These are phyloP conservation scores for Collariella sp. DNA, from an alignment of 495 filamentous ascomycete species.

Conservation along the genomic window DNA sequence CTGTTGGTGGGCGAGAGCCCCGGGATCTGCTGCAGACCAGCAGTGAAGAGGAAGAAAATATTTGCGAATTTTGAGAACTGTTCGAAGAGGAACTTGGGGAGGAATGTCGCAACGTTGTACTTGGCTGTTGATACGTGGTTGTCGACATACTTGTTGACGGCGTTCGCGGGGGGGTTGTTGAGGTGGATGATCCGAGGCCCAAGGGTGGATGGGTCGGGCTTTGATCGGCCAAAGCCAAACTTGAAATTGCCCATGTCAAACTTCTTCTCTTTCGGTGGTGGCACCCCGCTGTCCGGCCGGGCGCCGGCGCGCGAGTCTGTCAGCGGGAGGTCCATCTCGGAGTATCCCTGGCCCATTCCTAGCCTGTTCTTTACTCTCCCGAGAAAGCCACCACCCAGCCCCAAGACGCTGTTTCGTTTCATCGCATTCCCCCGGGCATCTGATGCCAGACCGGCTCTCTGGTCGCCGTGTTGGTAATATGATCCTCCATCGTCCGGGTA, in stretches of 20 bases:
- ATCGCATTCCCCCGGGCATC: slow-evolving; percentile 48
- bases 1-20: slow-evolving; percentile 87
- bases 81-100: slow-evolving; percentile 96
- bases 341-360: slow-evolving; percentile 87
- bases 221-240: slow-evolving; percentile 84
- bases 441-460: slow-evolving; percentile 38
- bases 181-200: slow-evolving; percentile 91
- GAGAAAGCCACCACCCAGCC: slow-evolving; percentile 75
- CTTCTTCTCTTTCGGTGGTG: slow-evolving; percentile 45
- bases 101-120: slow-evolving; percentile 91
- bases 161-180: slow-evolving; percentile 95
- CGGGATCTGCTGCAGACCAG: slow-evolving; percentile 90
- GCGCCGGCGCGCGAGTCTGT: slow-evolving; percentile 52
- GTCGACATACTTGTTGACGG: slow-evolving; percentile 77
- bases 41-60: slow-evolving; percentile 98
- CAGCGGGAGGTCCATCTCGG: slow-evolving; percentile 95
- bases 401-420: slow-evolving; percentile 79
- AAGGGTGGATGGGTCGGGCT: slow-evolving; percentile 78
- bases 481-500: slow-evolving; percentile 67
- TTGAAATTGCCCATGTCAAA: slow-evolving; percentile 70
- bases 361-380: slow-evolving; percentile 83
- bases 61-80: slow-evolving; percentile 99
- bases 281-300: slow-evolving; percentile 23
- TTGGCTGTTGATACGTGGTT: slow-evolving; percentile 98
- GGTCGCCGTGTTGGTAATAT: slow-evolving; percentile 54